Evolutionary conservation across 2,329 filamentous ascomycete genomes (phyloP).

Genomic region (Colletotrichum acutatum): DNA sequence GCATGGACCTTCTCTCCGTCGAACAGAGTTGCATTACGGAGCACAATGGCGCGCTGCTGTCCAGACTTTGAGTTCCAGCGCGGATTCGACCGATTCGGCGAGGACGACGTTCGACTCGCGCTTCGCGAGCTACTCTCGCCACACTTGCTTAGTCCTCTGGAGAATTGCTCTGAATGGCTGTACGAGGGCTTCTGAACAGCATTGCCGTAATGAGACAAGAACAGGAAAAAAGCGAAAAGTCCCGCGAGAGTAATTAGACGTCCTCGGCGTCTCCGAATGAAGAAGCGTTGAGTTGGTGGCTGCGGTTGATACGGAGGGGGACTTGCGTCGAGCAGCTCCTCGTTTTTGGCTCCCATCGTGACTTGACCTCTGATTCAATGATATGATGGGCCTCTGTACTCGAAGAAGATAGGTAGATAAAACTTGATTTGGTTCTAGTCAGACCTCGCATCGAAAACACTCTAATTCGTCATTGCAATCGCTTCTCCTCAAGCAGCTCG

Average conservation of each 20-base stretch:
- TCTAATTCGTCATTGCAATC: not conserved
- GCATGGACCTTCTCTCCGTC: constrained; percentile 50
- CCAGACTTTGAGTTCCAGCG: constrained; percentile 14
- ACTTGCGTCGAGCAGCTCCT: not conserved
- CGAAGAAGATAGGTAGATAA: too few species aligned
- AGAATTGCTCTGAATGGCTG: not conserved
- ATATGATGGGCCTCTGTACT: not conserved
- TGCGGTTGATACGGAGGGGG: constrained; percentile 11
- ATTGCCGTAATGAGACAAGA: not conserved
- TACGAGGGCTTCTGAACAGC: not conserved
- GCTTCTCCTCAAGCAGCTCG: not conserved
- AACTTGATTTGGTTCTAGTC: not conserved
- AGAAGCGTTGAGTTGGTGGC: not conserved
- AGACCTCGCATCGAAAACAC: not conserved
- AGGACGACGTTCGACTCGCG: not conserved
- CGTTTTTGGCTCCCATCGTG: constrained; percentile 12
- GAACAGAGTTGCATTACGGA: constrained; percentile 54
- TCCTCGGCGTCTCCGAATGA: not conserved
- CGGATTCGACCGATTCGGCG: not conserved
- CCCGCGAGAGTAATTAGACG: not conserved
- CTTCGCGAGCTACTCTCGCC: not conserved
- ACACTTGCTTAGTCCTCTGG: not conserved
- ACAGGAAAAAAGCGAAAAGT: not conserved
- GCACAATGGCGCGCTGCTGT: constrained; percentile 38
- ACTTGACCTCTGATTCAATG: not conserved